A percentile compares a stretch with the other conserved stretches of the same genome.
Conservation (phyloP, 495 filamentous ascomycete genomes). For the Aspergillus diversus region DNA sequence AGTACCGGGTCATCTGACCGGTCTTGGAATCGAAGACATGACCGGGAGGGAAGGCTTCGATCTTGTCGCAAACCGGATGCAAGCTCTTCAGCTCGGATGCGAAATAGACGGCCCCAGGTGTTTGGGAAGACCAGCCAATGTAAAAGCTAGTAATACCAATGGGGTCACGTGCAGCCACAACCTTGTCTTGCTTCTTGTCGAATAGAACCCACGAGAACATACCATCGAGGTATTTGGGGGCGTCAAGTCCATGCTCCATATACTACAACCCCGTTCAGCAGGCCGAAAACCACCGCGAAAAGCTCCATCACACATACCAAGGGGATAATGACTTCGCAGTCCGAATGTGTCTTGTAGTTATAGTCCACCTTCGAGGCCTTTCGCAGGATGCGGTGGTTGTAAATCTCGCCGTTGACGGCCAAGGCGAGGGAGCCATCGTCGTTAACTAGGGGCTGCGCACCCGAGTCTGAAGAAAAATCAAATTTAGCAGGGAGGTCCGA, state of each 20-base stretch:
- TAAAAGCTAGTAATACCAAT: slow-evolving; percentile 98
- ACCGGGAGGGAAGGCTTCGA: slow-evolving; percentile 90
- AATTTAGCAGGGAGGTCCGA: slow-evolving; percentile 12
- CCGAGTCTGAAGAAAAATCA: slow-evolving; percentile 66
- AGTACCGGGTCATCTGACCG: slow-evolving; percentile 79
- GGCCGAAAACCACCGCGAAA: not conserved
- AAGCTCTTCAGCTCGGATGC: slow-evolving; percentile 96
- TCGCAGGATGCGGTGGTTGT: slow-evolving; percentile 94
- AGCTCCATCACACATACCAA: slow-evolving; percentile 63
- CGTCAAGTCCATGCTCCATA: slow-evolving; percentile 86
- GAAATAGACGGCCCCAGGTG: slow-evolving; percentile 88
- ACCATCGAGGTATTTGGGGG: slow-evolving; percentile 92
- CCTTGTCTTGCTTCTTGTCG: slow-evolving; percentile 88
- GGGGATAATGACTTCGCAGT: slow-evolving; percentile 97
- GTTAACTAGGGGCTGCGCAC: slow-evolving; percentile 93
- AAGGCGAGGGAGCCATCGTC: slow-evolving; percentile 84
- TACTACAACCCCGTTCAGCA: slow-evolving; percentile 62
- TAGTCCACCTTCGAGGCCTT: slow-evolving; percentile 80
- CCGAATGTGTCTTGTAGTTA: slow-evolving; percentile 95
- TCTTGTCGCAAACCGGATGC: slow-evolving; percentile 92
- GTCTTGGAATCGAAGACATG: slow-evolving; percentile 95
- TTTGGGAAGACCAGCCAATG: slow-evolving; percentile 81
- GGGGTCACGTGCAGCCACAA: slow-evolving; percentile 91
- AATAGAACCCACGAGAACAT: slow-evolving; percentile 99
- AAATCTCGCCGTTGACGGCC: slow-evolving; percentile 99